These are phyloP conservation scores for Capsicum pubescens DNA, from an alignment of 257 asterid genomes.

Conservation along the genomic window DNA sequence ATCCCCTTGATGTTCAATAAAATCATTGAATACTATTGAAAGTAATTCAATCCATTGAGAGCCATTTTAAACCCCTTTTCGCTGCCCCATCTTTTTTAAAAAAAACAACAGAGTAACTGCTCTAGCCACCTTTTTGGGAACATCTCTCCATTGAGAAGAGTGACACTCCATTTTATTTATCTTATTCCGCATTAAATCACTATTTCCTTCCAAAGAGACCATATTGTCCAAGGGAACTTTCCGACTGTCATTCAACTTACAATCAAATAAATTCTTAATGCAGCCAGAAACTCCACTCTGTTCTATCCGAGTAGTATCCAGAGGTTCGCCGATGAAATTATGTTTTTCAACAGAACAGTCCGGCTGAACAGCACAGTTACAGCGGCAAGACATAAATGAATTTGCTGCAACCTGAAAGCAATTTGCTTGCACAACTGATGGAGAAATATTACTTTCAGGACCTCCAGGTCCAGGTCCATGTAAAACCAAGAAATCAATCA, in stretches of 20 bases:
- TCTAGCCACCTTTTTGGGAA: slow-evolving; percentile 46
- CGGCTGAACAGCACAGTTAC: slow-evolving; percentile 39
- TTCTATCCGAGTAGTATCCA: slow-evolving; percentile 32
- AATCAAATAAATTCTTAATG: slow-evolving; percentile 35
- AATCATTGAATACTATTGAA: too few relatives aligned
- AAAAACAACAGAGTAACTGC: slow-evolving; percentile 26
- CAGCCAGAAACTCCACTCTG: slow-evolving; percentile 41
- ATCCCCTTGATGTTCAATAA: too few relatives aligned
- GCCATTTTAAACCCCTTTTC: too few relatives aligned
- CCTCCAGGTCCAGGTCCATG: slow-evolving; percentile 37
- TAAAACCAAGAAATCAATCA: slow-evolving; percentile 23
- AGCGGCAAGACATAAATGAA: slow-evolving; percentile 38
- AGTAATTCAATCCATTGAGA: too few relatives aligned
- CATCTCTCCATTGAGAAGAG: slow-evolving; percentile 62
- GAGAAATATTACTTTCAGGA: slow-evolving; percentile 36
- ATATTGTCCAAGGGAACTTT: slow-evolving; percentile 34
- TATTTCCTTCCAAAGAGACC: slow-evolving; percentile 37
- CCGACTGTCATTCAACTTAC: slow-evolving; percentile 38
- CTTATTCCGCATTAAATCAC: slow-evolving; percentile 34
- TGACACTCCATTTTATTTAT: slow-evolving; percentile 43
- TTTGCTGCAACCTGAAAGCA: slow-evolving; percentile 40
- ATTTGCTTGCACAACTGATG: slow-evolving; percentile 39
- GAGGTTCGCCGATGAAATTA: slow-evolving; percentile 32
- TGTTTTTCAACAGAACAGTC: slow-evolving; percentile 35
- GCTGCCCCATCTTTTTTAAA: too few relatives aligned